phyloP scores from a whole-genome alignment of 495 filamentous ascomycete genomes.

The Penicillium pancosmium region DNA sequence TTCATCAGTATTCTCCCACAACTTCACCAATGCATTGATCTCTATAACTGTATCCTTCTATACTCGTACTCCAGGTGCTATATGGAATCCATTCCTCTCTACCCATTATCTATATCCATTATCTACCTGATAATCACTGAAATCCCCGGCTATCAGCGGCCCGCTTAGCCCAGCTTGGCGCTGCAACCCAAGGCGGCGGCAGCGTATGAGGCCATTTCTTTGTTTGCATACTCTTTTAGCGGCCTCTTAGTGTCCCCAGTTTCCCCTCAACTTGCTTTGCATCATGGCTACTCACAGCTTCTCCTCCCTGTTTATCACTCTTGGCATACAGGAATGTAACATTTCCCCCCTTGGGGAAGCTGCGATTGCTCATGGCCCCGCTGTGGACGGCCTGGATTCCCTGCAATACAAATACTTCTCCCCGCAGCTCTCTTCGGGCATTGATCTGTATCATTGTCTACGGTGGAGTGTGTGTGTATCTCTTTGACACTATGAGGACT shows the following conservation, averaged over 20 bases:
- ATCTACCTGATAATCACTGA: not conserved
- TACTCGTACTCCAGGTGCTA: not conserved
- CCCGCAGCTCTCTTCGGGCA: not conserved
- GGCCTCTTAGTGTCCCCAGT: not conserved
- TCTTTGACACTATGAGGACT: constrained; percentile 18
- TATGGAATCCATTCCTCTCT: not conserved
- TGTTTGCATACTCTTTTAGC: constrained; percentile 2
- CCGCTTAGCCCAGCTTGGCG: constrained; percentile 28
- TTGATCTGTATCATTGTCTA: constrained; percentile 10
- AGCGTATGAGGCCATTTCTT: constrained; percentile 3
- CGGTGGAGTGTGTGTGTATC: constrained; percentile 7
- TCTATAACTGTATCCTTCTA: too few species aligned
- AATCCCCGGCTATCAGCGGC: constrained; percentile 14
- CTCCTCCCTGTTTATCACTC: constrained; percentile 22
- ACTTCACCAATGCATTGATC: too few species aligned
- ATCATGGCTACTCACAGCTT: constrained; percentile 5
- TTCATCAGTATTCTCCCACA: not conserved
- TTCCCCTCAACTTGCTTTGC: not conserved
- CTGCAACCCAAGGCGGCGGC: constrained; percentile 30
- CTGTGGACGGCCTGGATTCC: constrained; percentile 2
- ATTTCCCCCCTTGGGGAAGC: constrained; percentile 23
- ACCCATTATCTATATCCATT: not conserved
- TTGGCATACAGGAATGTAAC: constrained; percentile 31
- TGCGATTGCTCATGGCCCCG: constrained; percentile 6
- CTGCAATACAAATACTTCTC: constrained; percentile 9